Evolutionary conservation across 2,329 filamentous ascomycete species (phyloP), one percentile per base, ranked within the genome.

Genomic region (Alternaria novae-zelandiae): DNA sequence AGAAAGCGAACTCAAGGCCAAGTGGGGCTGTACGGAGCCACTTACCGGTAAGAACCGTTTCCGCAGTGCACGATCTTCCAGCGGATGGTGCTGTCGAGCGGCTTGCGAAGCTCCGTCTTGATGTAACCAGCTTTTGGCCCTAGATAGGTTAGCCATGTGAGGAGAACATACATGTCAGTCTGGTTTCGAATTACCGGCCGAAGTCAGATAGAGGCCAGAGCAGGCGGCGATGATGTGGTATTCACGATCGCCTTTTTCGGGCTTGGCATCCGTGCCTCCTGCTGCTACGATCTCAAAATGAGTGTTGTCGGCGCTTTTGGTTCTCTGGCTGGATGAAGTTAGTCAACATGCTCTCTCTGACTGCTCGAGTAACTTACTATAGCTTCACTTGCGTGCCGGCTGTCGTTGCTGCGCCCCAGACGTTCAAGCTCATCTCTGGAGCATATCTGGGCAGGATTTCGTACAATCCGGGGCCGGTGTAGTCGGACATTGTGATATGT

Each of bases 231-330:
- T 61, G 53, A 61, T 61, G 36, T 57, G 46, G 17, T 57, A 57
- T 49, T 57, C 59, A 28, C 49, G 57, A 49, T 59, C 57, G 8
- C 57, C 57, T 17, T 32, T 54, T 43, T 59, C 57, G 25, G 57
- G 20, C 13, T 54, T 32, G 17, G 23, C 20, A 7, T 20, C 15
- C 3, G 11, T 3, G 32, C 45, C 46, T 26, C 59, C 59, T 15
- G 59, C 59, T 9, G 36, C 17, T 26, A 51, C 45, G 20, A 61
- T 61, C 12, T 51, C 17, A 17, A 57, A 61, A 13, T 61, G 53
- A 3, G 47, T 49, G 26, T 57, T 61, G 3, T 25, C 9, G 32
- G 53, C 25, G 53, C 25, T 8, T 3, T n/a, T 9, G 25, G 8
- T 21, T 11, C 25, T 30, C 12, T 46, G 20, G 45, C 59, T 61